Conservation (phyloP, 352 stramenopile genomes). For the Globisporangium heterothallicum region DNA sequence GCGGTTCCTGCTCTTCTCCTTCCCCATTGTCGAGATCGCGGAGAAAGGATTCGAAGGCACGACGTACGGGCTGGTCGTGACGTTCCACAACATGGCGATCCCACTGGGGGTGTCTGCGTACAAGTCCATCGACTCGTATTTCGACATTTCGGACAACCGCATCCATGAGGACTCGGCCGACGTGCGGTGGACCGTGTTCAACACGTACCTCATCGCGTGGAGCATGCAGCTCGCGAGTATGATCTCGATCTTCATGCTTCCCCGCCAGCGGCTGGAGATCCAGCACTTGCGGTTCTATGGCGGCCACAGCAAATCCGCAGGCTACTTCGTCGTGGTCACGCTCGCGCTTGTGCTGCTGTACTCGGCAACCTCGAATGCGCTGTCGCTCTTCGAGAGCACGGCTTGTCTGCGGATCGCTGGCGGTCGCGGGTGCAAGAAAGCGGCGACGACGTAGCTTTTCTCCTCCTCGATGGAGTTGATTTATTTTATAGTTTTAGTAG, state of each 20-base stretch:
- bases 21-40: conserved; percentile 43
- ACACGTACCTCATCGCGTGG: conserved; percentile 53
- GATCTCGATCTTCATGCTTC: conserved; percentile 38
- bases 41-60: conserved; percentile 26
- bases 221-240: conserved; percentile 41
- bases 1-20: conserved; percentile 47
- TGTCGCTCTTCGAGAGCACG: conserved; percentile 49
- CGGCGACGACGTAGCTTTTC: too few species aligned
- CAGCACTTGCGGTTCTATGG: conserved; percentile 21
- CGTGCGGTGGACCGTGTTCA: conserved; percentile 36
- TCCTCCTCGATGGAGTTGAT: too few species aligned
- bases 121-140: conserved; percentile 61
- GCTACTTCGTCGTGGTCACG: conserved; percentile 19
- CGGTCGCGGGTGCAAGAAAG: conserved; percentile 29
- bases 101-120: conserved; percentile 33
- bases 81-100: conserved; percentile 36
- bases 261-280: conserved; percentile 29
- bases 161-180: conserved; percentile 15
- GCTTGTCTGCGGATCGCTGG: conserved; percentile 40
- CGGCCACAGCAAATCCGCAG: conserved; percentile 9
- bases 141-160: conserved; percentile 34
- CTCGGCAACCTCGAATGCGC: conserved; percentile 27
- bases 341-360: conserved; percentile 14
- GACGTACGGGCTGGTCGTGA: conserved; percentile 35
- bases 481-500: too few species aligned